Base-by-base conservation (phyloP, 495 filamentous ascomycete species). In the Elasticomyces elasticus region DNA sequence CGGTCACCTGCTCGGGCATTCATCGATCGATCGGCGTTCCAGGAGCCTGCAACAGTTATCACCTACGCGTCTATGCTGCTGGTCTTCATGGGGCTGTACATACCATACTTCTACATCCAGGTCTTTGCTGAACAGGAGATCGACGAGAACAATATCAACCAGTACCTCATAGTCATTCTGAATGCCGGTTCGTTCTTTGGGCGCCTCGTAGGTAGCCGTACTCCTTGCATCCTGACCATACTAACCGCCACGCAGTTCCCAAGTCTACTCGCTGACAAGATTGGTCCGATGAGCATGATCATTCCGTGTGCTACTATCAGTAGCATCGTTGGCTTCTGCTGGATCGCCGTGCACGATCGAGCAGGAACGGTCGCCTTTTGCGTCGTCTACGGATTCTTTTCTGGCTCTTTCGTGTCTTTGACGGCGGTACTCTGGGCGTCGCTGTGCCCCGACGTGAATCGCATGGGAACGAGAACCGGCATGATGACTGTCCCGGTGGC, bases 401-500 rank as follows among this genome's bases (percentile, higher is more conserved):
- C 79, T 0, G 83, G 83, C 15, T 78, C 77, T 0, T 78, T 85
- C 35, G 79, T 84, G 17, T 17, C 26, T 10, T 24, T 54, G 78
- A 81, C 67, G 70, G 81, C 31, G 67, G 73, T 64, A 71, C 79
- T 56, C 50, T 84, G 57, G 77, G 77, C 40, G 19, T 78, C 78
- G 7, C 73, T 86, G 20, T 76, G 72, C 0, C 76, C 73, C 1
- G 82, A 91, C 60, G 50, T 82, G 62, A 72, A 75, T 24, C 87
- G 84, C 66, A 72, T 74, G 15, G 84, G 87, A 0, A 76, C 80
- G 45, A 73, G 85, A 13, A 83, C 87, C 74, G 87, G 86, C 6
- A 89, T 91, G 84, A 74, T 82, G 19, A 83, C 90, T 53, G 81
- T 77, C n/a, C 77, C 87, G 30, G 74, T 84, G 13, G 80, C 77